Evolutionary conservation across 192 early-diverging fungal genomes (phyloP).

Genomic region (Thamnidium elegans): DNA sequence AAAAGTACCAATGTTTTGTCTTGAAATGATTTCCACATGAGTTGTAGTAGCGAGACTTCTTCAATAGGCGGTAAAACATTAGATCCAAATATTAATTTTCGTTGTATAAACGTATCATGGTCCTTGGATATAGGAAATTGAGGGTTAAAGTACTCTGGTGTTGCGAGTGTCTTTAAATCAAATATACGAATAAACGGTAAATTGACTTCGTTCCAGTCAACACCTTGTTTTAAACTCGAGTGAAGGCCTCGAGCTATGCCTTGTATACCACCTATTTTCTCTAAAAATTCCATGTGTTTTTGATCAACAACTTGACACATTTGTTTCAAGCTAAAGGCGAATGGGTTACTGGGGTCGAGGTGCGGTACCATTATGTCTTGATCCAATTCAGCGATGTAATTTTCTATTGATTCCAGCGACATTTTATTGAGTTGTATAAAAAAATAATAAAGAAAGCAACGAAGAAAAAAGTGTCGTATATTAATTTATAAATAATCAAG

Average conservation of each 20-base stretch:
- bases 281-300: conserved; percentile 45
- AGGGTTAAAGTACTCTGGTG: background rate
- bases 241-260: conserved; percentile 49
- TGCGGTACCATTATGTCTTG: conserved; percentile 25
- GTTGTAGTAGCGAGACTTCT: conserved; percentile 60
- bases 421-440: no score
- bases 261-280: conserved; percentile 41
- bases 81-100: conserved; percentile 59
- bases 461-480: no score
- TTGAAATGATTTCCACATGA: conserved; percentile 81
- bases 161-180: background rate
- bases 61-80: conserved; percentile 71
- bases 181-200: conserved; percentile 10
- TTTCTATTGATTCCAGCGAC: background rate
- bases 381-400: background rate
- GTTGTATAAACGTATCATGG: conserved; percentile 45
- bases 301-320: conserved; percentile 52
- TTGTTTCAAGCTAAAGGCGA: conserved; percentile 45
- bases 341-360: conserved; percentile 41
- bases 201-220: conserved; percentile 5
- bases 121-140: background rate
- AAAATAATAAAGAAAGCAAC: no score
- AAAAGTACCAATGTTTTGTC: conserved; percentile 68
- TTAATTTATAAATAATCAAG: no score
- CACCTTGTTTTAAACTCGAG: conserved; percentile 30